A percentile compares a stretch with the other conserved stretches of the same genome.
Evolutionary conservation across 768 basidiomycete species (phyloP).

Genomic region (Brasilioporus rufonigricans): DNA sequence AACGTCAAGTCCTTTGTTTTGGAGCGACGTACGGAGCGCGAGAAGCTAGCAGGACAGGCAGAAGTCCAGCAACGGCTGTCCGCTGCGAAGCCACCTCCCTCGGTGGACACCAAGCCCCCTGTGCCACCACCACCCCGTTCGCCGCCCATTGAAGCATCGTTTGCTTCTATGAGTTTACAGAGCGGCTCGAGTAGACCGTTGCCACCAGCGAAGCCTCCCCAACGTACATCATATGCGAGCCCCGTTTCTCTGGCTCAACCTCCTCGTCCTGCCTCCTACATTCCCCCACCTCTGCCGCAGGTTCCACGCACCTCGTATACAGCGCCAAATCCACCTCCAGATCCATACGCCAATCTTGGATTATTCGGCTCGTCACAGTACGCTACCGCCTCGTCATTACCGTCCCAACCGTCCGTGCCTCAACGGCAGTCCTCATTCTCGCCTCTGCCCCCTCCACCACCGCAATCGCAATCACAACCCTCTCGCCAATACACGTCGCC

Average conservation of each 20-base stretch:
- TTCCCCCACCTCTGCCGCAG: conserved; percentile 24
- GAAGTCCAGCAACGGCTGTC: conserved; percentile 70
- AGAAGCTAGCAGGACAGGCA: conserved; percentile 60
- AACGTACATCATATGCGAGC: conserved; percentile 25
- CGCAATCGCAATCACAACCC: conserved; percentile 18
- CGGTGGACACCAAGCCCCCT: conserved; percentile 48
- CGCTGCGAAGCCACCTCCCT: conserved; percentile 34
- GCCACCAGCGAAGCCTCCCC: conserved; percentile 29
- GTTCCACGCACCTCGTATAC: conserved; percentile 26
- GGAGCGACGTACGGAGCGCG: conserved; percentile 66
- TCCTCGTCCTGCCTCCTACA: conserved; percentile 21
- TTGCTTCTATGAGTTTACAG: conserved; percentile 56
- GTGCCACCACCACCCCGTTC: conserved; percentile 45
- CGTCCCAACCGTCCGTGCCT: conserved; percentile 7
- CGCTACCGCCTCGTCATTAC: not conserved
- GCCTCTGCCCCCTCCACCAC: conserved; percentile 17
- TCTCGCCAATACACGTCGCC: conserved; percentile 18
- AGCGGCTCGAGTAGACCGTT: conserved; percentile 24
- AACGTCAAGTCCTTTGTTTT: conserved; percentile 63
- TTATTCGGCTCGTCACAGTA: conserved; percentile 25
- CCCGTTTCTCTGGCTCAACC: conserved; percentile 15
- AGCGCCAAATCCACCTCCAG: conserved; percentile 19
- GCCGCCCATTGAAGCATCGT: conserved; percentile 46
- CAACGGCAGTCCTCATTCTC: conserved; percentile 28
- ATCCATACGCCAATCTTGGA: conserved; percentile 38